phyloP scores from a whole-genome alignment of 1,139 yeast species.

The Geotrichum candidum region DNA sequence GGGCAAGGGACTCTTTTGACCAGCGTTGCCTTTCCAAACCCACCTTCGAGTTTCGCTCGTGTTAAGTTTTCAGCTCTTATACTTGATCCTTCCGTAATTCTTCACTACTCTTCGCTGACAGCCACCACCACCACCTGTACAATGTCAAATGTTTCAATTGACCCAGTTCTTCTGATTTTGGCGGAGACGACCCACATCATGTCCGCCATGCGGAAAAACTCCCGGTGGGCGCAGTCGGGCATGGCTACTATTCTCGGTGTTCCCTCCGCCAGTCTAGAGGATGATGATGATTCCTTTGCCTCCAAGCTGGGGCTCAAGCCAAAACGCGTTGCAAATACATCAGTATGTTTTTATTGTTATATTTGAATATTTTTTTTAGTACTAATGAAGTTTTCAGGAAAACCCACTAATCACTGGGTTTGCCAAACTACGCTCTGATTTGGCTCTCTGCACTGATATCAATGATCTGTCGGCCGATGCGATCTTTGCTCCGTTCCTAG shows the following conservation, averaged over 20 bases:
- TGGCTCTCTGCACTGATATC: slow-evolving; percentile 52
- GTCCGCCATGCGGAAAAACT: slow-evolving; percentile 84
- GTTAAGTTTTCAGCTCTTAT: background rate
- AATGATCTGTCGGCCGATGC: slow-evolving; percentile 63
- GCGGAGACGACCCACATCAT: slow-evolving; percentile 84
- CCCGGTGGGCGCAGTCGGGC: slow-evolving; percentile 77
- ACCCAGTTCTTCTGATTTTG: slow-evolving; percentile 76
- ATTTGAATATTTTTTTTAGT: background rate
- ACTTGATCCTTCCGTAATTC: background rate
- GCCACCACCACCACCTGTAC: background rate
- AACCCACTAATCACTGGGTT: slow-evolving; percentile 77
- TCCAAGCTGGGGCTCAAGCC: slow-evolving; percentile 26
- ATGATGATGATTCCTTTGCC: slow-evolving; percentile 31
- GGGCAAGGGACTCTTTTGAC: background rate
- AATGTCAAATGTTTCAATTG: slow-evolving; percentile 41
- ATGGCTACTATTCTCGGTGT: slow-evolving; percentile 79
- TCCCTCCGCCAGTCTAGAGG: slow-evolving; percentile 18
- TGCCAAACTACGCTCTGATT: slow-evolving; percentile 66
- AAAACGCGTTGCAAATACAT: background rate
- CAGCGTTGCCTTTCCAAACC: background rate
- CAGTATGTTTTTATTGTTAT: slow-evolving; percentile 5
- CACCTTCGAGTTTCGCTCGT: background rate
- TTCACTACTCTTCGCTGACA: background rate
- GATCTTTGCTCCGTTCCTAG: slow-evolving; percentile 75
- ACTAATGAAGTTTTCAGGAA: slow-evolving; percentile 28